Conservation (phyloP, 192 early-diverging fungal species). For the Dissophora globulifera region DNA sequence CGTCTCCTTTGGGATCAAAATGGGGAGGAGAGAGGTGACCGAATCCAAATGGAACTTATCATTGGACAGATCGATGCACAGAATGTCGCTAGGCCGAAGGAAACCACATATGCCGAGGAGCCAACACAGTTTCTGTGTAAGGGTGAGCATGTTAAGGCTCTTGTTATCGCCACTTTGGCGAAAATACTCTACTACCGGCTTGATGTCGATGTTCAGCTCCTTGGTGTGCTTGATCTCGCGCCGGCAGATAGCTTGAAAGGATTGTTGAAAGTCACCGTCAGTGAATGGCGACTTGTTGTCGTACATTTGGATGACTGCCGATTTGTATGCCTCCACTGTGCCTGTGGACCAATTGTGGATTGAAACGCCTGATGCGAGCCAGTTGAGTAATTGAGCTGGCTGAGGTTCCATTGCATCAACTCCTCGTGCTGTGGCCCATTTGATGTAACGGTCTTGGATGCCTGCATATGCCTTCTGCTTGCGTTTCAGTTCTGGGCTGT, state of each 20-base stretch:
- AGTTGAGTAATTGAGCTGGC: conserved; percentile 10
- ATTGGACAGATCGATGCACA: neutral
- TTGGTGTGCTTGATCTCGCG: neutral
- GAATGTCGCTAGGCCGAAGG: conserved; percentile 25
- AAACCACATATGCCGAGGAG: conserved; percentile 15
- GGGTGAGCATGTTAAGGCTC: neutral
- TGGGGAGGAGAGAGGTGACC: neutral
- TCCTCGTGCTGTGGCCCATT: neutral
- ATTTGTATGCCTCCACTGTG: neutral
- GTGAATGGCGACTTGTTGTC: conserved; percentile 6
- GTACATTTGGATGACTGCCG: conserved; percentile 6
- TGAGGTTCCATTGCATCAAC: neutral
- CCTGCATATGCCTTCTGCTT: neutral
- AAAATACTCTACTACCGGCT: neutral
- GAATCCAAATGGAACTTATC: neutral
- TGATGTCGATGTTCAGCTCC: conserved; percentile 5
- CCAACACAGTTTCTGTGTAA: conserved; percentile 19
- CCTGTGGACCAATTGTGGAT: neutral
- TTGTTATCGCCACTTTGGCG: neutral
- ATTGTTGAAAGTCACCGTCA: conserved; percentile 2
- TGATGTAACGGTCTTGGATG: conserved; percentile 2
- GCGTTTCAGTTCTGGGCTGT: neutral
- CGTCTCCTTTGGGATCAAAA: conserved; percentile 23
- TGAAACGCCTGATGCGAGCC: conserved; percentile 5
- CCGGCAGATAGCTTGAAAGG: neutral